Percentiles rank a stretch among this genome's conserved stretches.
Conservation (phyloP, 2,329 filamentous ascomycete species). For the Scytalidium sp. region DNA sequence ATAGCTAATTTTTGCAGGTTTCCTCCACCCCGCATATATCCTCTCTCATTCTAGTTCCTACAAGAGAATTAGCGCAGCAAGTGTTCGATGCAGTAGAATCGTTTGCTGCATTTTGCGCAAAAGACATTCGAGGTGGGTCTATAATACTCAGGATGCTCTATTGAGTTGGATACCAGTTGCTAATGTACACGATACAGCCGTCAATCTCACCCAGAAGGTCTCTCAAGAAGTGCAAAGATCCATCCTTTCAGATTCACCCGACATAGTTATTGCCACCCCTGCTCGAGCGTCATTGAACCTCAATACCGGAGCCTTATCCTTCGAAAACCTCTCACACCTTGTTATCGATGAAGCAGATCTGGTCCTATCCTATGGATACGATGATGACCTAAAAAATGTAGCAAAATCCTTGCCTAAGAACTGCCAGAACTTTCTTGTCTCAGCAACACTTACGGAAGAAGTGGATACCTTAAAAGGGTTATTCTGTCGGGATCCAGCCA, state of each 20-base stretch:
- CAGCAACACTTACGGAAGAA: constrained; percentile 85
- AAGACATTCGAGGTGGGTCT: constrained; percentile 61
- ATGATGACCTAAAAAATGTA: constrained; percentile 81
- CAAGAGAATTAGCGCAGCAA: constrained; percentile 90
- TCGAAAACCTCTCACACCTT: constrained; percentile 67
- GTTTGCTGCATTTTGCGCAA: constrained; percentile 79
- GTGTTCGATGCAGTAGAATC: constrained; percentile 75
- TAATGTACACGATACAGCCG: constrained; percentile 36
- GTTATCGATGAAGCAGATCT: constrained; percentile 95
- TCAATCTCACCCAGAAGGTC: constrained; percentile 88
- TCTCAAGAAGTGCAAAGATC: constrained; percentile 86
- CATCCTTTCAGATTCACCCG: constrained; percentile 79
- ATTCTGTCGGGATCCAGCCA: constrained; percentile 77
- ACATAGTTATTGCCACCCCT: constrained; percentile 89
- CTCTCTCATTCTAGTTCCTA: constrained; percentile 89
- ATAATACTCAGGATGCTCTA: neutral
- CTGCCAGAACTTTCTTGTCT: constrained; percentile 90
- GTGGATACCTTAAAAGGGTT: constrained; percentile 81
- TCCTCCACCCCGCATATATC: constrained; percentile 56
- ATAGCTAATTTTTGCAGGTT: constrained; percentile 34
- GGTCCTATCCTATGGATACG: constrained; percentile 90
- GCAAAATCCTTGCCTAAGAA: constrained; percentile 76
- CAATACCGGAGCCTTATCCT: constrained; percentile 66
- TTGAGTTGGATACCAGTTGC: neutral
- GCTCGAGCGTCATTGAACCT: constrained; percentile 78